Conservation (phyloP, 2,329 filamentous ascomycete species). For the Chrysoporthe austroafricana region DNA sequence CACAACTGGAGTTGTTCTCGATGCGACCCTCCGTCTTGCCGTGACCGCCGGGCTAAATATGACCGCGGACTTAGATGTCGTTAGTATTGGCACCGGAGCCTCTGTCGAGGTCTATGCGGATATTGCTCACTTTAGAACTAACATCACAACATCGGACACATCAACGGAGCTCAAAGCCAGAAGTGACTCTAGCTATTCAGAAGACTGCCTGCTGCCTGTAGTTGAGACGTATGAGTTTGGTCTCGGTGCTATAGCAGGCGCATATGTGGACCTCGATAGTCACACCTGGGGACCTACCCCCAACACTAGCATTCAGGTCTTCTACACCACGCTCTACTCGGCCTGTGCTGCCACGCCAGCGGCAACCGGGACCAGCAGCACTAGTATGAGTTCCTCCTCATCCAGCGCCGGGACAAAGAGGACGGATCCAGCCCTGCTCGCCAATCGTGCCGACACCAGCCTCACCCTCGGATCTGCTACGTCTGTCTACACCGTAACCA, state of each 20-base stretch:
- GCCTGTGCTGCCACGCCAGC: constrained; percentile 43
- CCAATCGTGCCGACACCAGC: constrained; percentile 35
- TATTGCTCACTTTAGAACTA: constrained; percentile 57
- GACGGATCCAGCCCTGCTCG: constrained; percentile 8
- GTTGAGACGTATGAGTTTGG: constrained; percentile 55
- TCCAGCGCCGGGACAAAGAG: constrained; percentile 28
- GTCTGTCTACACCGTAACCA: constrained; percentile 47
- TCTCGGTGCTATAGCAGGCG: constrained; percentile 58
- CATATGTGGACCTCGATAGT: constrained; percentile 47
- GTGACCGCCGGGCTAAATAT: constrained; percentile 47
- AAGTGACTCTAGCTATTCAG: constrained; percentile 34
- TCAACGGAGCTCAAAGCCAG: constrained; percentile 27
- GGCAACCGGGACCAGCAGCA: constrained; percentile 26
- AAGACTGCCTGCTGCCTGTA: constrained; percentile 49
- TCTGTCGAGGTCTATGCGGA: constrained; percentile 48
- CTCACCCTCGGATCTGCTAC: constrained; percentile 43
- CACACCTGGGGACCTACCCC: constrained; percentile 56
- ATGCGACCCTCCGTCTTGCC: constrained; percentile 52
- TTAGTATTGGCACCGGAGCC: constrained; percentile 40
- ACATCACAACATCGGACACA: constrained; percentile 45
- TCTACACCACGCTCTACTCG: constrained; percentile 53
- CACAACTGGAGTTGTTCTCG: constrained; percentile 46
- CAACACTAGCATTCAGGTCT: constrained; percentile 52
- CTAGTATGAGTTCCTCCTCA: constrained; percentile 25
- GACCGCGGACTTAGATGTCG: constrained; percentile 31